Percentiles rank a stretch among this genome's conserved stretches.
These are phyloP conservation scores for Priceomyces fermenticarens DNA, from an alignment of 805 yeast species.

Conservation along the genomic window DNA sequence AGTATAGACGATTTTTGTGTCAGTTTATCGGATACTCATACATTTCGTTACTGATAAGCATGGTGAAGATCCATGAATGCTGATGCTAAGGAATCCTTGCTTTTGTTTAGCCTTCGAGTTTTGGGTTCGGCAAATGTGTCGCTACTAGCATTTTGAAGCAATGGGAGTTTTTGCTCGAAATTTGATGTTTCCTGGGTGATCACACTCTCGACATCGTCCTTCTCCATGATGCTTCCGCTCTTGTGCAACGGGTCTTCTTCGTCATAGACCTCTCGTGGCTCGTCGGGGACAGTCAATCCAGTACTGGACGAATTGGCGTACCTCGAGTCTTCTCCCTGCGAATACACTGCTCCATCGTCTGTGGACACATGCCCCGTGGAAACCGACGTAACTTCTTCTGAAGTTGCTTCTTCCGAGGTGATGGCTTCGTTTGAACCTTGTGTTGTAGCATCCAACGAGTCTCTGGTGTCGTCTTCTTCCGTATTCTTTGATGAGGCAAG, in stretches of 20 bases:
- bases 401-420: constrained; percentile 4
- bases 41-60: constrained; percentile 16
- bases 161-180: constrained; percentile 25
- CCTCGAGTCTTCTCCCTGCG: constrained; percentile 1
- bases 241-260: background rate
- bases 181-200: constrained; percentile 6
- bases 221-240: background rate
- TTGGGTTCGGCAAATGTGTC: constrained; percentile 10
- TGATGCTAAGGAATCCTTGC: constrained; percentile 21
- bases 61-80: constrained; percentile 19
- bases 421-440: constrained; percentile 7
- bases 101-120: background rate
- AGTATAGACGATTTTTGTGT: too few relatives aligned
- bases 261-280: background rate
- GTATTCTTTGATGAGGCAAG: constrained; percentile 22
- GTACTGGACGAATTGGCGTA: background rate
- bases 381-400: background rate
- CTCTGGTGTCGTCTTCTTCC: constrained; percentile 4
- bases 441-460: constrained; percentile 4
- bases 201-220: constrained; percentile 11
- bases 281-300: background rate
- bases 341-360: background rate
- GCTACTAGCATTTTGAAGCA: constrained; percentile 21
- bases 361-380: background rate
- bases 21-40: too few relatives aligned